Evolutionary conservation across 2,329 filamentous ascomycete genomes (phyloP).

Genomic region (Corniculantispora saksenae): DNA sequence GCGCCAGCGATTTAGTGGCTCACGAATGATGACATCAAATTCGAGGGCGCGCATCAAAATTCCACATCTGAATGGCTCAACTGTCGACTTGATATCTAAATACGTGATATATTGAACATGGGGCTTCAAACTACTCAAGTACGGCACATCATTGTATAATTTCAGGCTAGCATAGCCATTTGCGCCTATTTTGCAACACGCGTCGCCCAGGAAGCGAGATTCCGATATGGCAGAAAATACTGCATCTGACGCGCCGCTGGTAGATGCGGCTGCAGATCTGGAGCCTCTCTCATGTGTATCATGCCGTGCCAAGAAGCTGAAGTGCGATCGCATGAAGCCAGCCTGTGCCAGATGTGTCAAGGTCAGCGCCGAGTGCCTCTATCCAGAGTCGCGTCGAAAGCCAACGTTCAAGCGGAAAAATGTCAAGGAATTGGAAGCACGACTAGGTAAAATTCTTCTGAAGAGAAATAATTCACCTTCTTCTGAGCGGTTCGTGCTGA

Average conservation of each 20-base stretch:
- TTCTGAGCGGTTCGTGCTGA: constrained; percentile 8
- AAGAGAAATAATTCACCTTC: neutral
- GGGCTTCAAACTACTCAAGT: neutral
- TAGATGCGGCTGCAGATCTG: constrained; percentile 21
- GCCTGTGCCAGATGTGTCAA: constrained; percentile 78
- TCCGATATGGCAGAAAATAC: constrained; percentile 11
- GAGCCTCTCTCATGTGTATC: constrained; percentile 75
- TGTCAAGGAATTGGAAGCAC: constrained; percentile 85
- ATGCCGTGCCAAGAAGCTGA: constrained; percentile 81
- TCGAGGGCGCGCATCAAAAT: neutral
- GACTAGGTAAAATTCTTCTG: constrained; percentile 63
- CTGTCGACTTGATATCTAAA: neutral
- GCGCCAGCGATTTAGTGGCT: constrained; percentile 6
- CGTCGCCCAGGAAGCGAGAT: neutral
- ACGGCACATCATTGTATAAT: neutral
- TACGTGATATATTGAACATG: neutral
- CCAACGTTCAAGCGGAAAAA: constrained; percentile 86
- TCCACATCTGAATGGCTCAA: neutral
- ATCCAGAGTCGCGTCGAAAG: constrained; percentile 87
- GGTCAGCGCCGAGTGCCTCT: constrained; percentile 75
- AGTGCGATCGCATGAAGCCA: constrained; percentile 80
- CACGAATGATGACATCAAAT: neutral
- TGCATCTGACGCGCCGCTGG: neutral
- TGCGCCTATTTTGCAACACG: neutral
- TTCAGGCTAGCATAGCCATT: neutral